These are phyloP conservation scores for Boechera stricta DNA, from an alignment of 345 rosid species.

Conservation along the genomic window DNA sequence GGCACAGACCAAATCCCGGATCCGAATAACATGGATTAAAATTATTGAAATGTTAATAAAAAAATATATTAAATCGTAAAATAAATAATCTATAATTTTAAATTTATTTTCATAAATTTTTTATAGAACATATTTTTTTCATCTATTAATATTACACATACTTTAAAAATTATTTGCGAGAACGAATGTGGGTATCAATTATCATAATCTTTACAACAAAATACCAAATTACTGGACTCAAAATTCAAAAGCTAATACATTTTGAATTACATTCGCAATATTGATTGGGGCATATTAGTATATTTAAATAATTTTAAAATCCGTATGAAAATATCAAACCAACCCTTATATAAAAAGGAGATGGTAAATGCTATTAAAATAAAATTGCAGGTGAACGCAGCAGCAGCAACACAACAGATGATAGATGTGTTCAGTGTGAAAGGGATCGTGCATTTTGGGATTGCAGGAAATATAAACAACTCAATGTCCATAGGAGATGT, in stretches of 20 bases:
- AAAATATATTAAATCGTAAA: no score
- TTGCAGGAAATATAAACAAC: constrained; percentile 57
- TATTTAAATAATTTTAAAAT: neutral
- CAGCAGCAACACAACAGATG: constrained; percentile 66
- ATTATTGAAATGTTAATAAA: no score
- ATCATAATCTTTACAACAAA: no score
- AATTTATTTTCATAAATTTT: no score
- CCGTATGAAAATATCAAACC: neutral
- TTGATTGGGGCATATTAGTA: neutral
- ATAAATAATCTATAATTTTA: no score
- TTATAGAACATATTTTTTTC: no score
- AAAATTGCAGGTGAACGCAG: constrained; percentile 56
- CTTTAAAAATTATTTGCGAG: no score
- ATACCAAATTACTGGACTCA: no score
- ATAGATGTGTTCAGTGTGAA: constrained; percentile 48
- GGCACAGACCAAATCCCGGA: neutral
- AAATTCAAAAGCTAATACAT: no score
- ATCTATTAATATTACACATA: no score
- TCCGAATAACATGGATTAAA: neutral
- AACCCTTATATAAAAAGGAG: neutral
- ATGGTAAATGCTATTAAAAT: neutral
- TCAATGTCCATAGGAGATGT: constrained; percentile 72
- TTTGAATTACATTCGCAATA: no score
- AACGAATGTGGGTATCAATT: no score
- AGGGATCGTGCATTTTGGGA: constrained; percentile 63